Percentiles rank a stretch among this genome's conserved stretches.
Conservation (phyloP, 306 rosid genomes). For the Parietaria judaica region DNA sequence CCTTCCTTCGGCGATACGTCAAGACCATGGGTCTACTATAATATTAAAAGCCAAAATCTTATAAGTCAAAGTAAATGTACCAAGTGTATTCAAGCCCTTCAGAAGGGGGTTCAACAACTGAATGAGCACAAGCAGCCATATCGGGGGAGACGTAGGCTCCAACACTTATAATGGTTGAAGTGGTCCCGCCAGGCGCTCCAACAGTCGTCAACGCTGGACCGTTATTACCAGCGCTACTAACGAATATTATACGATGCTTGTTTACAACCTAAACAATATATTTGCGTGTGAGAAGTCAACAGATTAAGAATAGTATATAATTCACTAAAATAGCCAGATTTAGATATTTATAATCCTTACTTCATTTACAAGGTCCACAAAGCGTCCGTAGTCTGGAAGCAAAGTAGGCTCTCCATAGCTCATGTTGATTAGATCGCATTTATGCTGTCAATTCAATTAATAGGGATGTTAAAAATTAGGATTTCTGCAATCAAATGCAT, state of each 20-base stretch:
- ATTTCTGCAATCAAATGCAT: neutral
- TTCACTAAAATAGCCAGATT: constrained; percentile 14
- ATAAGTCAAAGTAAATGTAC: constrained; percentile 34
- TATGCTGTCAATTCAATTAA: constrained; percentile 62
- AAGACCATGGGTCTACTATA: constrained; percentile 7
- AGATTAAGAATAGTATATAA: neutral
- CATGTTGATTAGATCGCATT: constrained; percentile 93
- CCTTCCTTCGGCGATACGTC: neutral
- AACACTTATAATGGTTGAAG: constrained; percentile 87
- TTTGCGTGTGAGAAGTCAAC: constrained; percentile 20
- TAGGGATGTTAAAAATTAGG: constrained; percentile 8
- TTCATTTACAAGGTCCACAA: constrained; percentile 87
- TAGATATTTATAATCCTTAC: constrained; percentile 35
- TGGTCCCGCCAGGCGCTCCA: constrained; percentile 98
- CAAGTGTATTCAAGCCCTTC: constrained; percentile 98
- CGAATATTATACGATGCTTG: constrained; percentile 76
- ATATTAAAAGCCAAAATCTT: constrained; percentile 6
- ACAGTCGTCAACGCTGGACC: constrained; percentile 98
- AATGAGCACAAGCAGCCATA: constrained; percentile 98
- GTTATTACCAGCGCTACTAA: constrained; percentile 97
- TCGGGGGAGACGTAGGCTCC: constrained; percentile 97
- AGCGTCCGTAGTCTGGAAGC: constrained; percentile 95
- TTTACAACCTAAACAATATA: constrained; percentile 56
- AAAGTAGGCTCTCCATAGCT: constrained; percentile 91
- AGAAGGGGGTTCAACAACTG: constrained; percentile 81